These are phyloP conservation scores for Cutaneotrichosporon arboriforme DNA, from an alignment of 1,284 basidiomycete genomes.

Conservation along the genomic window DNA sequence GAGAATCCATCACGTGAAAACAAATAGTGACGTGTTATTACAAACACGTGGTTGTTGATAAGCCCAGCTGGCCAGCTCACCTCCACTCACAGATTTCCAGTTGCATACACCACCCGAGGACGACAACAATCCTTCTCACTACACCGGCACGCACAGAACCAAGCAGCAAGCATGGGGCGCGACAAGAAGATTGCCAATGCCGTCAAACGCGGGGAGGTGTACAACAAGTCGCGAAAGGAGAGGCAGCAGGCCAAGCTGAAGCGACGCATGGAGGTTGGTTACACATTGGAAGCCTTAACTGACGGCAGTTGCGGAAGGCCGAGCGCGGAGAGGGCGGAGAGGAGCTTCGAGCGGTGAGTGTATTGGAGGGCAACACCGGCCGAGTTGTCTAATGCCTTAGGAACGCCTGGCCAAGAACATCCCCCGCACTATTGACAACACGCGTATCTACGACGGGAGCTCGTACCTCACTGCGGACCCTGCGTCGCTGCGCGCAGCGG, in stretches of 20 bases:
- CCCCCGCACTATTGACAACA: slow-evolving; percentile 89
- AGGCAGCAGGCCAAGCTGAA: slow-evolving; percentile 77
- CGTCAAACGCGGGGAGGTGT: slow-evolving; percentile 70
- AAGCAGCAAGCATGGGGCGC: slow-evolving; percentile 31
- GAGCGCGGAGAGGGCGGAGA: slow-evolving; percentile 39
- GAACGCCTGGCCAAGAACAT: slow-evolving; percentile 77
- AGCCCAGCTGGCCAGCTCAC: not conserved
- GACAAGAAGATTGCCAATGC: slow-evolving; percentile 68
- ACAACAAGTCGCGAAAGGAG: slow-evolving; percentile 67
- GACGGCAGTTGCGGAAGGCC: slow-evolving; percentile 36
- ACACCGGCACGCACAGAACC: not conserved
- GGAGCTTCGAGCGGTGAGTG: slow-evolving; percentile 34
- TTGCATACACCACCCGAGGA: not conserved
- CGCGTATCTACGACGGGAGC: slow-evolving; percentile 73
- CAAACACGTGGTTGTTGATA: not conserved
- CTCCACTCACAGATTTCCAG: slow-evolving; percentile 2
- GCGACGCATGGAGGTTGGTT: slow-evolving; percentile 65
- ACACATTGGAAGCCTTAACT: not conserved
- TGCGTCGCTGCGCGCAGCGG: slow-evolving; percentile 39
- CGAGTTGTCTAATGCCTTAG: slow-evolving; percentile 47
- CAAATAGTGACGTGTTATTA: not conserved
- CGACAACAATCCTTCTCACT: not conserved
- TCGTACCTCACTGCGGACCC: slow-evolving; percentile 72
- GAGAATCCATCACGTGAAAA: too few relatives aligned
- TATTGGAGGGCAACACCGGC: too few relatives aligned